Evolutionary conservation across 192 early-diverging fungal genomes (phyloP).

Genomic region (Podochytrium sp.): DNA sequence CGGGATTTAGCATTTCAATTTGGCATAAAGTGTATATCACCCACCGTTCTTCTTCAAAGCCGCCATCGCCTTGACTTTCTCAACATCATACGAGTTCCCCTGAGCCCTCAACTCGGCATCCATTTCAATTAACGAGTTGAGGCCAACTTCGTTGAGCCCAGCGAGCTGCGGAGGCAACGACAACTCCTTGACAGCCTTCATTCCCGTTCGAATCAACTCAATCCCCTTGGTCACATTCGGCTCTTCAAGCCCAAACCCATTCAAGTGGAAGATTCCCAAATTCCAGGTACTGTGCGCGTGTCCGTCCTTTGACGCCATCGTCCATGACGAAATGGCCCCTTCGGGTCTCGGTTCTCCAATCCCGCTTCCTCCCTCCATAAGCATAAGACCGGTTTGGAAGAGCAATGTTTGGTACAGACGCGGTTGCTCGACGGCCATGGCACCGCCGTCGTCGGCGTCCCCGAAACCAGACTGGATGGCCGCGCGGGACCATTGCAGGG

Average conservation of each 20-base stretch:
- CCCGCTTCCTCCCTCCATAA: conserved; percentile 43
- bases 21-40: neutral
- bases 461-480: conserved; percentile 8
- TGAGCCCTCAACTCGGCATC: conserved; percentile 29
- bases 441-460: conserved; percentile 24
- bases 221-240: conserved; percentile 40
- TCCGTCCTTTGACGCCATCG: conserved; percentile 10
- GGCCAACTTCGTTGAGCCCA: conserved; percentile 27
- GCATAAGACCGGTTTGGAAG: conserved; percentile 37
- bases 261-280: conserved; percentile 44
- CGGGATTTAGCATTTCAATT: neutral
- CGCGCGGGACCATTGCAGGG: conserved; percentile 32
- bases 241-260: conserved; percentile 44
- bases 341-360: conserved; percentile 40
- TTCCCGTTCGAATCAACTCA: conserved; percentile 32
- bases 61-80: conserved; percentile 16
- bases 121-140: conserved; percentile 32
- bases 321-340: conserved; percentile 27
- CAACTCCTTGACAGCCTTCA: conserved; percentile 28
- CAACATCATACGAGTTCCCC: conserved; percentile 38
- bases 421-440: conserved; percentile 23
- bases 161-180: conserved; percentile 40
- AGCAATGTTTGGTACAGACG: conserved; percentile 32
- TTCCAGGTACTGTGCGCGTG: conserved; percentile 46
- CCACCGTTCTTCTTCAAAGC: conserved; percentile 14